Base-by-base conservation (phyloP, 2,329 filamentous ascomycete genomes). In the Tolypocladium capitatum region DNA sequence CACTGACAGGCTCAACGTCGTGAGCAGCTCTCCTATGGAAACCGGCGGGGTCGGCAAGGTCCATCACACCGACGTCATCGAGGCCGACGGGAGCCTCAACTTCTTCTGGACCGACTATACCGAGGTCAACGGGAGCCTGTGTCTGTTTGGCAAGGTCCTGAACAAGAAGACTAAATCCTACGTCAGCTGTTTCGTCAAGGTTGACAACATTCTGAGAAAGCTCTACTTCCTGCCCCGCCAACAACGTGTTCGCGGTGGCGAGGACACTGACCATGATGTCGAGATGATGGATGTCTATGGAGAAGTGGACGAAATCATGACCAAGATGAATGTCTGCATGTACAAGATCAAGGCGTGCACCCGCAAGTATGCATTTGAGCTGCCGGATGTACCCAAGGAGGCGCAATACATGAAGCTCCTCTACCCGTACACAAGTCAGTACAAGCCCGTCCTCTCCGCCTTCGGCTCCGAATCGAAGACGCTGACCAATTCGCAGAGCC, bases 71-170 rank as follows among this genome's bases (percentile, higher is more conserved):
- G 84, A 94, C 64, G 89, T 86, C n/a, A 69, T 94, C n/a, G 91
- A 97, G 63, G 81, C 86, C 52, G 90, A 98, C 59, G 92, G 91
- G 33, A 94, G 86, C 56, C 73, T 98, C 30, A 83, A 84, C 55
- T 88, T 98, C 71, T 98, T 96, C 70, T 98, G 92, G 92, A 84
- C 86, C 8, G 92, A 98, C 65, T 98, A 95, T 60, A 88, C 84
- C 1, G 92, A 98, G 62, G 73, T 95, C 61, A 89, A 90, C 58
- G 91, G 91, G 50, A 92, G 83, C 56, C 71, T 98, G 10, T 97
- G 89, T 63, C 75, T 98, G 11, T 97, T 98, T 60, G 92, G 92
- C 53, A 98, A 98, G 62, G 91, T 96, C 24, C 81, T 89, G 58
- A 89, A 96, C 69, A 95, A 90, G 65, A 84, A 81, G 58, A 86